Conservation (phyloP, 2,329 filamentous ascomycete species). For the Rhexocercosporidium sp. region DNA sequence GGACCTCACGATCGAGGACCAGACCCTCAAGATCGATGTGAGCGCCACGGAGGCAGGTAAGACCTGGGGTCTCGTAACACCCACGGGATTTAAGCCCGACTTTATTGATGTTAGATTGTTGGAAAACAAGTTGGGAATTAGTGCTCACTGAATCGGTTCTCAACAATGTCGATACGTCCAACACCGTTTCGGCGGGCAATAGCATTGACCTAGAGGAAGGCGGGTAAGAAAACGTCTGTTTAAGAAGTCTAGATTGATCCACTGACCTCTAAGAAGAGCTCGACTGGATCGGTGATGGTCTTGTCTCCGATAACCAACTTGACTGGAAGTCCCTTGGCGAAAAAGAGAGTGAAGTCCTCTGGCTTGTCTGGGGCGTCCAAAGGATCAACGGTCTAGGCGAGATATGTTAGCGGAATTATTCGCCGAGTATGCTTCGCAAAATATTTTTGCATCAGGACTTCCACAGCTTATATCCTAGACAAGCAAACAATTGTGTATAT, state of each 20-base stretch:
- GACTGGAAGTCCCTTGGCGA: slow-evolving; percentile 76
- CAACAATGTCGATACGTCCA: slow-evolving; percentile 83
- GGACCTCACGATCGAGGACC: slow-evolving; percentile 70
- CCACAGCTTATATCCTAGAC: background rate
- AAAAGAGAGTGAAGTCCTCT: slow-evolving; percentile 72
- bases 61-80: slow-evolving; percentile 68
- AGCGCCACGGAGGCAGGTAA: slow-evolving; percentile 42
- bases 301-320: slow-evolving; percentile 65
- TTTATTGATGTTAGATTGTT: background rate
- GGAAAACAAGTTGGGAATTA: background rate
- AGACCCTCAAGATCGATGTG: slow-evolving; percentile 67
- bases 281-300: slow-evolving; percentile 69
- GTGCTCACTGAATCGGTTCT: slow-evolving; percentile 65
- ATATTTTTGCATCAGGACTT: background rate
- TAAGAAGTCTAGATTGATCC: no score
- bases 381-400: slow-evolving; percentile 61
- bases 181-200: slow-evolving; percentile 76
- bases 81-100: slow-evolving; percentile 81
- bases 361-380: slow-evolving; percentile 72
- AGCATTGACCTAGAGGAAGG: slow-evolving; percentile 57
- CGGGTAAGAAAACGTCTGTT: background rate
- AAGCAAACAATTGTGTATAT: background rate
- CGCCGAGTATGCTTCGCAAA: background rate
- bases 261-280: slow-evolving; percentile 66
- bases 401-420: background rate